Conservation (phyloP, 1,284 basidiomycete species). For the Hymenochaete sp. region DNA sequence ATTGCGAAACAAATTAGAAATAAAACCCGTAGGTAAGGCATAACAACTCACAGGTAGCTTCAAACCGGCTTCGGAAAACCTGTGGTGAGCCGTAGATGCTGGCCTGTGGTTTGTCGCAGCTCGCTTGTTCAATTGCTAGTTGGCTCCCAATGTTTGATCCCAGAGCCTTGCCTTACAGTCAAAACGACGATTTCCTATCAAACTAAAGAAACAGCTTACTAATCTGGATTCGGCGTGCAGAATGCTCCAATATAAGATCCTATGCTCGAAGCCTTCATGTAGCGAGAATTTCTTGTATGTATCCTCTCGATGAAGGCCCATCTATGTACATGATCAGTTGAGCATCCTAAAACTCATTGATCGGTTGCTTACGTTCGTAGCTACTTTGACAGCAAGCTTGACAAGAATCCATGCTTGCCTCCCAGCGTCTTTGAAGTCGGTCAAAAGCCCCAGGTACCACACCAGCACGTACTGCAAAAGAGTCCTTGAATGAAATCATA, state of each 20-base stretch:
- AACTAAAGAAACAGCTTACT: conserved; percentile 3
- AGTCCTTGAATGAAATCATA: too few relatives aligned
- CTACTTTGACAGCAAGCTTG: conserved; percentile 6
- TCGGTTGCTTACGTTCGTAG: background rate
- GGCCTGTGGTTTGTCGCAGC: too few relatives aligned
- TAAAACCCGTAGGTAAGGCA: background rate
- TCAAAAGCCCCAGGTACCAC: conserved; percentile 6
- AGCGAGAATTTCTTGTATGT: background rate
- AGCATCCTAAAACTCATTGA: too few relatives aligned
- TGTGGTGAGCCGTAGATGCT: too few relatives aligned
- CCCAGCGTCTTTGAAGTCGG: conserved; percentile 11
- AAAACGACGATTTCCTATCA: too few relatives aligned
- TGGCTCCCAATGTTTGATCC: too few relatives aligned
- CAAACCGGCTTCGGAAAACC: too few relatives aligned
- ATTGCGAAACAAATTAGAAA: background rate
- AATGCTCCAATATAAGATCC: conserved; percentile 9
- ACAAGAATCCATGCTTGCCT: conserved; percentile 2
- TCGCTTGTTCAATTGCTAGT: too few relatives aligned
- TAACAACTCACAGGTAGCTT: too few relatives aligned
- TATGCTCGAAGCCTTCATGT: conserved; percentile 1
- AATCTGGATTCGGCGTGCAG: conserved; percentile 8
- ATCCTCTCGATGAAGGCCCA: conserved; percentile 8
- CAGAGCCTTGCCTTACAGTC: too few relatives aligned
- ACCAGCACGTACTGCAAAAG: conserved; percentile 6
- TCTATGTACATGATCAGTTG: background rate